Percentiles rank a stretch among this genome's conserved stretches.
Evolutionary conservation across 2,329 filamentous ascomycete genomes (phyloP).

Genomic region (Rasamsonia emersonii): DNA sequence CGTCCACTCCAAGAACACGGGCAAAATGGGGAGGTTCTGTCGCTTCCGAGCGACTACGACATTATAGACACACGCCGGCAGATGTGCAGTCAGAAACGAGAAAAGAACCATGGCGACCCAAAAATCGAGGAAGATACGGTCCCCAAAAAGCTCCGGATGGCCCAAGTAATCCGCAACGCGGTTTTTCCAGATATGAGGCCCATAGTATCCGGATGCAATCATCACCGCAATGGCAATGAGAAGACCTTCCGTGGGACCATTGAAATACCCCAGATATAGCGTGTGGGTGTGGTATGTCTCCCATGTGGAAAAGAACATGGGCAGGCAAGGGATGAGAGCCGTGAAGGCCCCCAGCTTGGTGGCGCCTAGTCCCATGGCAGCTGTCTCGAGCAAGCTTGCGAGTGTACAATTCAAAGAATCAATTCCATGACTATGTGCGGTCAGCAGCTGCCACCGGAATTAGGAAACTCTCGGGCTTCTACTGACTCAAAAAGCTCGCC

Average conservation of each 20-base stretch:
- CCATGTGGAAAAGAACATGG: constrained; percentile 99
- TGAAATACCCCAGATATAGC: constrained; percentile 90
- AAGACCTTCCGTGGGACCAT: constrained; percentile 91
- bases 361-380: constrained; percentile 83
- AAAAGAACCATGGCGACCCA: constrained; percentile 68
- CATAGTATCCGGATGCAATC: constrained; percentile 77
- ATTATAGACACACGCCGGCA: constrained; percentile 84
- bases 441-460: constrained; percentile 15
- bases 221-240: constrained; percentile 82
- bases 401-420: constrained; percentile 96
- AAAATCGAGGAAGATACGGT: constrained; percentile 71
- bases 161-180: constrained; percentile 64
- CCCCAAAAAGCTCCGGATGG: constrained; percentile 54
- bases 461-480: constrained; percentile 7
- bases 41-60: constrained; percentile 67
- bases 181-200: constrained; percentile 76
- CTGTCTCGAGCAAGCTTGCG: constrained; percentile 80
- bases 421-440: constrained; percentile 65
- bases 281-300: constrained; percentile 99
- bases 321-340: constrained; percentile 78
- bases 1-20: constrained; percentile 88
- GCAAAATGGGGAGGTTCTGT: constrained; percentile 64
- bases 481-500: constrained; percentile 87
- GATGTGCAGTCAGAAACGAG: constrained; percentile 62
- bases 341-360: constrained; percentile 83